A percentile compares a stretch with the other conserved stretches of the same genome.
phyloP scores from a whole-genome alignment of 352 stramenopile species.

The Globisporangium echinulatum region DNA sequence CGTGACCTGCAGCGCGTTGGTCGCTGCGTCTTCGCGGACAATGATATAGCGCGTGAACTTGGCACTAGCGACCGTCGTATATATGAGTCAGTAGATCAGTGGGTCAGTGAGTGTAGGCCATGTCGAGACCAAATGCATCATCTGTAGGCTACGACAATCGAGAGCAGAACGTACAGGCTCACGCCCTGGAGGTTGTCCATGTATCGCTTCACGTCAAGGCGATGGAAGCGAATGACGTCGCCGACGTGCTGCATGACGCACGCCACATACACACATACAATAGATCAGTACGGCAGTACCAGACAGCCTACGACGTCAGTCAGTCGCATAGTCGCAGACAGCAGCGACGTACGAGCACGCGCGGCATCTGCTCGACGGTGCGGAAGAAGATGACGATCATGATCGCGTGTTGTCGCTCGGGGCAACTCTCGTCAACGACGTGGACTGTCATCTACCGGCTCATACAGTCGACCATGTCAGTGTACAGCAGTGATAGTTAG shows the following conservation, averaged over 20 bases:
- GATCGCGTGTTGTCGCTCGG: constrained; percentile 42
- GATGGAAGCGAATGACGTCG: constrained; percentile 77
- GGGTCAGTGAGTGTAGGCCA: too few species aligned
- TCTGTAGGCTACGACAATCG: too few species aligned
- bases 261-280: neutral
- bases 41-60: constrained; percentile 49
- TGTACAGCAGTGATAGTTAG: neutral
- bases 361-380: constrained; percentile 51
- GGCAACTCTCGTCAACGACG: constrained; percentile 55
- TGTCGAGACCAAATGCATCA: too few species aligned
- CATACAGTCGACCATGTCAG: neutral
- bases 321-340: neutral
- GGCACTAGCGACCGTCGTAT: neutral
- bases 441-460: constrained; percentile 57
- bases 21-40: constrained; percentile 16
- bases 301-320: neutral
- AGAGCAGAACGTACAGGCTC: constrained; percentile 25
- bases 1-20: too few species aligned
- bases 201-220: constrained; percentile 60
- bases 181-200: constrained; percentile 51
- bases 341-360: constrained; percentile 34
- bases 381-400: constrained; percentile 65
- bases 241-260: constrained; percentile 38
- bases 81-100: too few species aligned
- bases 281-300: neutral